Conservation (phyloP, 805 yeast genomes). For the Dipodascopsis tothii region DNA sequence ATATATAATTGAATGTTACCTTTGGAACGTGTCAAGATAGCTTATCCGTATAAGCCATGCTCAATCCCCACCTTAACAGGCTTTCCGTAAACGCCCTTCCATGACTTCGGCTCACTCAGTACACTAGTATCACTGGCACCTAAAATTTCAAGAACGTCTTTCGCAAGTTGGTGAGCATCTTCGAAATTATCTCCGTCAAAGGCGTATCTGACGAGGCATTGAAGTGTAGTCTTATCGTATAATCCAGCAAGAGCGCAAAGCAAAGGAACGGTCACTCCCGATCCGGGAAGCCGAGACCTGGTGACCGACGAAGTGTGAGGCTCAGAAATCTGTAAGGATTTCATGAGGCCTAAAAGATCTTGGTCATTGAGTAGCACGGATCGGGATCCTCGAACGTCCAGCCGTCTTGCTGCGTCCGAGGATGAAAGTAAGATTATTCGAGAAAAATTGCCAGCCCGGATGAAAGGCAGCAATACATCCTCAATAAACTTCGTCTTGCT, state of each 20-base stretch:
- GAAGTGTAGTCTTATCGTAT: no score
- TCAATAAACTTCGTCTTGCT: constrained; percentile 44
- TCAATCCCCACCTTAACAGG: constrained; percentile 63
- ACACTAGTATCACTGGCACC: constrained; percentile 13
- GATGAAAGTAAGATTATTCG: constrained; percentile 60
- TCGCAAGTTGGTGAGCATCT: constrained; percentile 56
- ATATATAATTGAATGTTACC: no score
- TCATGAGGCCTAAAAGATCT: background rate
- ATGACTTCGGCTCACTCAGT: constrained; percentile 61
- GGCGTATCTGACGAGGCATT: constrained; percentile 52
- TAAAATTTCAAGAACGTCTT: constrained; percentile 31
- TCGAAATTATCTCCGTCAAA: constrained; percentile 84
- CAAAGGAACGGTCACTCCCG: constrained; percentile 31
- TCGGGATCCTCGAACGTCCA: constrained; percentile 12
- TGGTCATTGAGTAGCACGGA: constrained; percentile 1
- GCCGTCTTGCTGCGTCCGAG: constrained; percentile 43
- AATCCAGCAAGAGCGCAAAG: no score
- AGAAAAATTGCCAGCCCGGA: constrained; percentile 36
- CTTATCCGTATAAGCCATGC: constrained; percentile 62
- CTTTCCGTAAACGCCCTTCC: constrained; percentile 81
- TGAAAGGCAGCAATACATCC: constrained; percentile 46
- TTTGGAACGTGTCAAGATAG: background rate
- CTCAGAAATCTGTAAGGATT: constrained; percentile 1
- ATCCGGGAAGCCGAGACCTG: constrained; percentile 28
- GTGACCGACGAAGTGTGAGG: constrained; percentile 2